Evolutionary conservation across 2,329 filamentous ascomycete species (phyloP), one percentile per base, ranked within the genome.

Genomic region (Fonsecaea multimorphosa): DNA sequence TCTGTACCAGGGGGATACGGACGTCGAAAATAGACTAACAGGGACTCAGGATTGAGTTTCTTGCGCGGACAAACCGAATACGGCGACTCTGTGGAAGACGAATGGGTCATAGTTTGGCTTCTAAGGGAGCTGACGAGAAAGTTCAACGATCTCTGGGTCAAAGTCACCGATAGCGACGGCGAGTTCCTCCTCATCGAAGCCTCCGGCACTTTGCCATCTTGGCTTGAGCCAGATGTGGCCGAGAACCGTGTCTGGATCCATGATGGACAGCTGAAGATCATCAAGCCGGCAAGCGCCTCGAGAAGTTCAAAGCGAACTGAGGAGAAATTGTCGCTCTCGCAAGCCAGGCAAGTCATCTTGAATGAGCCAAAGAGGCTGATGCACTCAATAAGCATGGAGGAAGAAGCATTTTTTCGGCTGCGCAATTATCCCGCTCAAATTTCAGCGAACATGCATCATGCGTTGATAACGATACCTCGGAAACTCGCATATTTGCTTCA

Each of bases 121-220:
- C 82, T 99, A 32, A 87, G 91, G 52, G 90, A 96, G 78, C 80
- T 98, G 72, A 93, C 89, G 72, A 90, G 84, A 71, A 83, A 85
- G 40, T 91, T 91, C 72, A 82, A 87, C 3, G 84, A 90, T 66
- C 82, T 93, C 7, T 99, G 94, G 93, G 86, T 93, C 54, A 88
- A 91, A 56, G 85, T 96, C 3, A 88, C 86, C 66, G 95, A 99
- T 76, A 90, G 88, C 56, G 95, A 98, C 78, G 96, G 96, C 72
- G 93, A 99, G 75, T 99, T 99, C 73, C 84, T 99, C 57, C 87
- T 99, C 19, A 90, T 97, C 63, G 95, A 99, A 80, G 95, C 94
- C 32, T 94, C 96, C 31, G 93, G 91, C 71, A 88, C 89, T 14
- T 81, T 97, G 1, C 95, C 95, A 1, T 87, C 86, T 67, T 99